phyloP scores from a whole-genome alignment of 129 eudicot species.

The Centella asiatica region DNA sequence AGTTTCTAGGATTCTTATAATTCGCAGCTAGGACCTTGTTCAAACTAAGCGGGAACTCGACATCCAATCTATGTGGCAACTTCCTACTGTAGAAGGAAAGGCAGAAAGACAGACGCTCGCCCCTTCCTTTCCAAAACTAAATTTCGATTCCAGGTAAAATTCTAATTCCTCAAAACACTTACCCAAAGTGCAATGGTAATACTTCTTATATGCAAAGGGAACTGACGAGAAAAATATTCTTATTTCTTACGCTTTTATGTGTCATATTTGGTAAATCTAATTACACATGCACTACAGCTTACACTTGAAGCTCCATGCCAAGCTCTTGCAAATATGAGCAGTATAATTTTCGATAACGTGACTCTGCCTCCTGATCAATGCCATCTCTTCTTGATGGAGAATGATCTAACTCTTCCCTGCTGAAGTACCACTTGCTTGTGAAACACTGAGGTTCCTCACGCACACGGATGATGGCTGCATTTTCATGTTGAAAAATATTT shows the following conservation, averaged over 20 bases:
- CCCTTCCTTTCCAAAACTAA: background rate
- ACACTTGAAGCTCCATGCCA: slow-evolving; percentile 81
- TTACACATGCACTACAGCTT: too few relatives aligned
- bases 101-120: background rate
- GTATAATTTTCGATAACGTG: slow-evolving; percentile 41
- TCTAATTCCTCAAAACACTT: background rate
- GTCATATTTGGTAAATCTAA: too few relatives aligned
- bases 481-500: slow-evolving; percentile 22
- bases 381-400: slow-evolving; percentile 82
- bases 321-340: slow-evolving; percentile 63
- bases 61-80: background rate
- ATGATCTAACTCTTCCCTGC: slow-evolving; percentile 38
- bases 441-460: slow-evolving; percentile 18
- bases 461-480: slow-evolving; percentile 8
- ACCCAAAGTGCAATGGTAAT: background rate
- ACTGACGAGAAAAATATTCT: background rate
- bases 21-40: background rate
- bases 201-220: too few relatives aligned
- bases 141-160: background rate
- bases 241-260: slow-evolving; percentile 3
- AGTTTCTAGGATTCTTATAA: background rate
- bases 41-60: slow-evolving; percentile 6
- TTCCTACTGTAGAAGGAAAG: background rate
- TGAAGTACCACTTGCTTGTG: slow-evolving; percentile 44
- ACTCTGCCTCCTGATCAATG: slow-evolving; percentile 36